phyloP scores from a whole-genome alignment of 2,329 filamentous ascomycete genomes.

The Colletotrichum neosansevieriae region DNA sequence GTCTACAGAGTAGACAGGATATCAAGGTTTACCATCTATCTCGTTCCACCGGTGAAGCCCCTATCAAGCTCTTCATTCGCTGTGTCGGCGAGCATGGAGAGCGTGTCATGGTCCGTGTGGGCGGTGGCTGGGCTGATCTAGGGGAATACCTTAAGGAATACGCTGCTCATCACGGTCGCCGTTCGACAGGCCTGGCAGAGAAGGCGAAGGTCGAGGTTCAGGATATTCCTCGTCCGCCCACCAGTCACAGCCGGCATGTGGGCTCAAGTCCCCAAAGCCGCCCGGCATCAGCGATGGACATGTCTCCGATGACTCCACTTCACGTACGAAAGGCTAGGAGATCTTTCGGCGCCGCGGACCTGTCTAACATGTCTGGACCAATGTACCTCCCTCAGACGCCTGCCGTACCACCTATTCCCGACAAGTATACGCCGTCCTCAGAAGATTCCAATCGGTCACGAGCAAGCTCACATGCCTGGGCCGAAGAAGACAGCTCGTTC shows the following conservation, averaged over 20 bases:
- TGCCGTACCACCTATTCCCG: constrained; percentile 46
- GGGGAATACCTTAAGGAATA: constrained; percentile 96
- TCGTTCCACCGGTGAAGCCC: constrained; percentile 83
- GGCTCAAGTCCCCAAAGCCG: constrained; percentile 52
- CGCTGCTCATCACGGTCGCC: constrained; percentile 89
- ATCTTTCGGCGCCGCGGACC: constrained; percentile 54
- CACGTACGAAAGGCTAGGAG: constrained; percentile 66
- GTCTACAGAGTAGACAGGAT: constrained; percentile 71
- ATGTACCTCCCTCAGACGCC: constrained; percentile 58
- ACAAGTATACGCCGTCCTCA: constrained; percentile 58
- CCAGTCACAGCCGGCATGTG: constrained; percentile 40
- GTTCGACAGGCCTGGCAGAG: constrained; percentile 60
- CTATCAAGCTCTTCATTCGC: constrained; percentile 94
- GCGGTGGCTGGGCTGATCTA: constrained; percentile 97
- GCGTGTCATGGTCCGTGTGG: constrained; percentile 97
- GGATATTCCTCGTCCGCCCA: constrained; percentile 54
- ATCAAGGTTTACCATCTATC: constrained; percentile 95
- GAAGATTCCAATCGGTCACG: constrained; percentile 60
- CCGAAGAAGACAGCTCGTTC: constrained; percentile 68
- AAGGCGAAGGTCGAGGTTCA: constrained; percentile 69
- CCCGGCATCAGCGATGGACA: constrained; percentile 52
- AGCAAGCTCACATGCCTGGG: constrained; percentile 67
- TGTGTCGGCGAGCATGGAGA: constrained; percentile 91
- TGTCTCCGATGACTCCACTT: constrained; percentile 61
- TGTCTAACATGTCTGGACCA: constrained; percentile 35